Evolutionary conservation across 305 asterid genomes (phyloP).

Genomic region (Fraxinus greggii): DNA sequence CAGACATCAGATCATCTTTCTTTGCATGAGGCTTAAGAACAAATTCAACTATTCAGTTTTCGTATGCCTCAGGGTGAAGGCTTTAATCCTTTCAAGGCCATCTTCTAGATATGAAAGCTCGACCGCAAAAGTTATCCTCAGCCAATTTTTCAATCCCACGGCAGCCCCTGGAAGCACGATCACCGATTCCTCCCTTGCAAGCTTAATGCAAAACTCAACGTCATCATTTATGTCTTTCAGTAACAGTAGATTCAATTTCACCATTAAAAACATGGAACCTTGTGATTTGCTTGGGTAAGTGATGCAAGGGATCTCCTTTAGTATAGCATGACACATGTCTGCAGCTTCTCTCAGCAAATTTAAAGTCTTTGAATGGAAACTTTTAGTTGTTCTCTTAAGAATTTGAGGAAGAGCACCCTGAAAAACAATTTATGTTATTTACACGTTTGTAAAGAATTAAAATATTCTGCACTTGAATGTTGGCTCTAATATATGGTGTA

Average conservation of each 20-base stretch:
- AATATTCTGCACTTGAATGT: neutral
- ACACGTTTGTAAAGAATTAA: neutral
- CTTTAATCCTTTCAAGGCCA: conserved; percentile 54
- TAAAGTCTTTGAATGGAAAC: conserved; percentile 43
- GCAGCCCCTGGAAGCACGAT: conserved; percentile 58
- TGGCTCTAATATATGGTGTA: neutral
- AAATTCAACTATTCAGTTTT: conserved; percentile 33
- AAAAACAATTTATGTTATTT: neutral
- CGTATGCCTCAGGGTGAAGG: conserved; percentile 36
- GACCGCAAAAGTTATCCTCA: conserved; percentile 53
- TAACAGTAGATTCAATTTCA: conserved; percentile 40
- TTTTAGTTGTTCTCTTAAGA: conserved; percentile 45
- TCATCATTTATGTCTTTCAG: conserved; percentile 53
- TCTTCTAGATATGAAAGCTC: conserved; percentile 44
- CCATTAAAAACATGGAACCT: conserved; percentile 54
- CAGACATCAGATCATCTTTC: neutral
- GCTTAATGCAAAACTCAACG: conserved; percentile 61
- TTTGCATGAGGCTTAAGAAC: neutral
- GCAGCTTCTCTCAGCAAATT: conserved; percentile 55
- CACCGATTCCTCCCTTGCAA: conserved; percentile 66
- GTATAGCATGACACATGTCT: conserved; percentile 34
- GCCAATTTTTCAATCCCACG: conserved; percentile 62
- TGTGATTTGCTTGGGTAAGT: conserved; percentile 53
- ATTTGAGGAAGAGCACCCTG: conserved; percentile 66
- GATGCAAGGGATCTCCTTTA: conserved; percentile 49